Evolutionary conservation across 345 rosid species (phyloP), one percentile per base, ranked within the genome.

Genomic region (Erodium maritimum): DNA sequence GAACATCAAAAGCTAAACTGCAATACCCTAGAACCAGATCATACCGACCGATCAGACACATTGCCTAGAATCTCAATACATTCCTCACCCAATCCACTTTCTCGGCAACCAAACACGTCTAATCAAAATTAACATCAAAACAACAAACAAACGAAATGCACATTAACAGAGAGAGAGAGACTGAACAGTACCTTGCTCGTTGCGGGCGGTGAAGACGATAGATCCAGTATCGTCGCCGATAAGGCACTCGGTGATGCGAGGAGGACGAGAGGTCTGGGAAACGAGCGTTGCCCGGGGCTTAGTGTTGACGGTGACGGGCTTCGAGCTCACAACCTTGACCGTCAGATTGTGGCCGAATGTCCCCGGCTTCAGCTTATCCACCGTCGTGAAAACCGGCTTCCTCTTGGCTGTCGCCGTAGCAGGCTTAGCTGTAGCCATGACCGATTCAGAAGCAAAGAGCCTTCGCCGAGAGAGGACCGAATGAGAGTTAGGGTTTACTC

Each of bases 141-240:
- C 1, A 29, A 29, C 37, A 29, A 6, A 3, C 0, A 29, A 5
- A 6, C 37, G 37, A 29, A 29, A 29, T 29, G 37, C n/a, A n/a
- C n/a, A n/a, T n/a, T n/a, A n/a, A n/a, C n/a, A n/a, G n/a, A 29
- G 9, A 29, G 37, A 0, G 37, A 29, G 5, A 29, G 37, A 11
- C 5, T 11, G 37, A 42, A 12, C 48, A 42, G 48, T 68, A 84
- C 96, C 96, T 81, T 88, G 93, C 3, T 85, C 93, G 65, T 85
- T 83, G 23, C 96, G 87, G 29, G 96, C 96, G n/a, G 96, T 88
- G 86, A 88, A 88, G 66, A 80, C 68, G 65, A 88, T 85, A 65
- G 77, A 62, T 24, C 78, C 96, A 6, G 93, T 83, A 23, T 83
- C 86, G 34, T 88, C 96, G 16, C 96, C 93, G 48, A 88, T 74